Evolutionary conservation across 139 green algal genomes (phyloP), one percentile per base, ranked within the genome.

Genomic region (Gonium pectorale): DNA sequence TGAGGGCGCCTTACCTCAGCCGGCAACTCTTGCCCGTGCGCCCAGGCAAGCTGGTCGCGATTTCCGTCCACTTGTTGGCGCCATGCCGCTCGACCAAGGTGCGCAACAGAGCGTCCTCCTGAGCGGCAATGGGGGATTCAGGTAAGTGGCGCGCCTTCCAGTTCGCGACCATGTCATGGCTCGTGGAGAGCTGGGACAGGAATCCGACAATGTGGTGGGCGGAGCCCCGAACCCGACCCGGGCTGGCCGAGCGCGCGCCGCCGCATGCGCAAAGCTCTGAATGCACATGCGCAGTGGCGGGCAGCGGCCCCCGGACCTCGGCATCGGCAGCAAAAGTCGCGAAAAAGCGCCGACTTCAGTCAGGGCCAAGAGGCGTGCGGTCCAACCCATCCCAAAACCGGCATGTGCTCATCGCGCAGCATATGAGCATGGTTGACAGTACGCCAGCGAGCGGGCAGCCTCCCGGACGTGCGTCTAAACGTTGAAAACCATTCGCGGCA

Each of bases 101-200:
- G 21, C 75, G 80, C 31, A 98, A 79, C 44, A 88, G 46, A 7
- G 91, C 87, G 52, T 98, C 95, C 86, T 98, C 95, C 94, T 98
- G 77, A n/a, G 46, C 3, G 43, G 52, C 3, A 27, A 33, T 15
- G 33, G 5, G 19, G 56, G 22, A n/a, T n/a, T n/a, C 56, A 27
- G 19, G 56, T 31, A 64, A 15, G 19, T 8, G 56, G 24, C 26
- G 26, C 24, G 56, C 11, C 19, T 8, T 31, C 46, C 11, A 15
- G 46, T 54, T 15, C 11, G 46, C 13, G 46, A 15, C 46, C 13
- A 54, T 11, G 46, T 11, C 11, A 24, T 17, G 26, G 11, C 24
- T 8, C 22, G 17, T 40, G 35, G 64, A 27, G 11, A 22, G 15
- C 49, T 5, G 29, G 37, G 13, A 2, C 31, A 24, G 1, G 1